Percentiles rank a stretch among this genome's conserved stretches.
These are phyloP conservation scores for Geum urbanum DNA, from an alignment of 306 rosid genomes.

Conservation along the genomic window DNA sequence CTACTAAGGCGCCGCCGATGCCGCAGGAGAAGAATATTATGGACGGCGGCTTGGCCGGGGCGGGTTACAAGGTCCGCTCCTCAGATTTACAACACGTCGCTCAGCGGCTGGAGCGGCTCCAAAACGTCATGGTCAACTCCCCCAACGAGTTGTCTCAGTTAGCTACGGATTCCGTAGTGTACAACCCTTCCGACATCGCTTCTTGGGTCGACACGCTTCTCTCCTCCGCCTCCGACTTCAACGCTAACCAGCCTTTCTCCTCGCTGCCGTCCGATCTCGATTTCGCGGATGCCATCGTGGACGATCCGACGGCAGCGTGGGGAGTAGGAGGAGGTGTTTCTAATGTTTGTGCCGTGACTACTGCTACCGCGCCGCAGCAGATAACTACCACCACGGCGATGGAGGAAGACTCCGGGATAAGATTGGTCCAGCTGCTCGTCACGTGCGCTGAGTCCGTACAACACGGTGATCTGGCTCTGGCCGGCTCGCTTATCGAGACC, in stretches of 20 bases:
- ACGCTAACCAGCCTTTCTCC: constrained; percentile 21
- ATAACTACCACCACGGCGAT: constrained; percentile 36
- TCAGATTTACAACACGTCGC: constrained; percentile 73
- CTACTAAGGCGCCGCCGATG: constrained; percentile 11
- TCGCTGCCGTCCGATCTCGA: constrained; percentile 51
- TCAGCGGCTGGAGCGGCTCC: constrained; percentile 58
- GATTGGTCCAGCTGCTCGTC: constrained; percentile 69
- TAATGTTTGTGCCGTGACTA: too few species aligned
- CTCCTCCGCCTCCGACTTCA: constrained; percentile 46
- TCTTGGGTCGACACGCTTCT: constrained; percentile 83
- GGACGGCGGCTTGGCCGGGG: constrained; percentile 61
- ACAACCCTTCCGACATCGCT: constrained; percentile 67
- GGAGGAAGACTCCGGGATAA: constrained; percentile 85
- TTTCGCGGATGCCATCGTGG: constrained; percentile 28
- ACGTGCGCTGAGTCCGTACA: constrained; percentile 81
- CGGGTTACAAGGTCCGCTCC: constrained; percentile 68
- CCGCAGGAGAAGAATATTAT: constrained; percentile 33
- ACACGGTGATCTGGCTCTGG: constrained; percentile 60
- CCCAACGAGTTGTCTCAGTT: constrained; percentile 52
- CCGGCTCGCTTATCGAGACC: constrained; percentile 67
- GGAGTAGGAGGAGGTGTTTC: too few species aligned
- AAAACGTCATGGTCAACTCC: constrained; percentile 56
- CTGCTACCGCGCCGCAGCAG: constrained; percentile 22
- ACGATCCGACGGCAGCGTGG: constrained; percentile 9
- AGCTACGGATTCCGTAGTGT: constrained; percentile 55